Base-by-base conservation (phyloP, 805 yeast genomes). In the Ogataea glucozyma region DNA sequence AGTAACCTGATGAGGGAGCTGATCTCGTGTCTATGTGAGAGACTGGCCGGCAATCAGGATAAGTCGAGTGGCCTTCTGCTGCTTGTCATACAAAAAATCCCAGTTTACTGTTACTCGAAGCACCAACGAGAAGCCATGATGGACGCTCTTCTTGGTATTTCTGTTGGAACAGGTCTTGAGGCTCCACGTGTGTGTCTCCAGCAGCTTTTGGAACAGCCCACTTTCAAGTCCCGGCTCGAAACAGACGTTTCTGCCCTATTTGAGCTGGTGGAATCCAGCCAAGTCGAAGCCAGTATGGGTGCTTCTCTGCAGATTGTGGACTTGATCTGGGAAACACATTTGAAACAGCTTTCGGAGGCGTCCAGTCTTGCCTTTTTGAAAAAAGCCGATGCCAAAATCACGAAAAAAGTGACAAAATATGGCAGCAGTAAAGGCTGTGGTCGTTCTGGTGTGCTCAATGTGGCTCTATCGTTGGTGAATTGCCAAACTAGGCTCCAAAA, bases 171-270 rank as follows among this genome's bases (percentile, higher is more conserved):
- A 27, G 29, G 3, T 22, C 11, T 29, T 21, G 3, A 19, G 0
- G 30, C 27, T 4, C 29, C 31, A 6, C 44, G 31, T 18, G 8
- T 17, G 2, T 16, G 41, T 8, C 53, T 80, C n/a, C 20, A 48
- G 3, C 73, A 72, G 43, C 49, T 80, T 10, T 57, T 80, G 21
- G 53, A 57, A 8, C 67, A 72, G 8, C 85, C 87, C 6, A 75
- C 85, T 0, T 76, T 70, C 54, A 76, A 66, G 51, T 73, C 87
- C 0, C 51, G 54, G 1, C 49, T 83, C 10, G 90, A 83, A 56
- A 48, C 56, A 0, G 47, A 56, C 9, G 13, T 52, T n/a, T 26
- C 26, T 1, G 36, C 45, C 4, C 30, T 60, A 4, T 19, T 44
- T 4, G 7, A 43, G 11, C 36, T 61, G 8, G 34, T 59, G 4